Base-by-base conservation (phyloP, 78 protist species). In the Dictyostelium capitatum region DNA sequence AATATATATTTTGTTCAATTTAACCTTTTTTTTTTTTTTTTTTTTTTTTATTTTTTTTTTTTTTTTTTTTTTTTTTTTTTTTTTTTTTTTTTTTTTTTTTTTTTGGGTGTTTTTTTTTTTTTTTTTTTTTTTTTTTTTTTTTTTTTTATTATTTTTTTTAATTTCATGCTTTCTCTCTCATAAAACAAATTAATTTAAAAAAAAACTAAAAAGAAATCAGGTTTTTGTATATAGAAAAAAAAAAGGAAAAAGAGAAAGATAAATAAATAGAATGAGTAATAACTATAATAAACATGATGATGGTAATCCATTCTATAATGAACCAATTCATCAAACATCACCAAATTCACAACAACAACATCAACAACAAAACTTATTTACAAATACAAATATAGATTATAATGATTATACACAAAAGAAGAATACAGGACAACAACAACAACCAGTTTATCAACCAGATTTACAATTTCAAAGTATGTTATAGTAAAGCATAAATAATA, bases 321-420 rank as follows among this genome's bases (percentile, higher is more conserved):
- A 87, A 64, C 83, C 78, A 53, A 43, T 78, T 14, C 28, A 48
- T 48, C 7, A 32, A 20, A 32, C n/a, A 14, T 50, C 91, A 74
- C 69, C 82, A 73, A 70, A 41, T 56, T 25, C 51, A 32, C 32
- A 50, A 10, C 32, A 11, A 32, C 41, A 69, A 43, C 56, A 69
- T 8, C 77, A 62, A 57, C 91, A 80, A 74, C 92, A 87, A 77
- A 69, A 81, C 28, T 75, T 87, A 62, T 87, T 87, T 69, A 77
- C 92, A 37, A 87, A 87, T 62, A 87, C 92, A 19, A 87, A 87
- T 77, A 80, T 87, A 59, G 79, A 87, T 46, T 87, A 57, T 87
- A 50, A 87, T 37, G 92, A 87, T 50, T 87, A 54, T 28, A 64
- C 67, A 30, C 25, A 19, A 41, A 59, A 59, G 8, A 59, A 30